Conservation (phyloP, 192 early-diverging fungal species). For the Ambispora gerdemannii region DNA sequence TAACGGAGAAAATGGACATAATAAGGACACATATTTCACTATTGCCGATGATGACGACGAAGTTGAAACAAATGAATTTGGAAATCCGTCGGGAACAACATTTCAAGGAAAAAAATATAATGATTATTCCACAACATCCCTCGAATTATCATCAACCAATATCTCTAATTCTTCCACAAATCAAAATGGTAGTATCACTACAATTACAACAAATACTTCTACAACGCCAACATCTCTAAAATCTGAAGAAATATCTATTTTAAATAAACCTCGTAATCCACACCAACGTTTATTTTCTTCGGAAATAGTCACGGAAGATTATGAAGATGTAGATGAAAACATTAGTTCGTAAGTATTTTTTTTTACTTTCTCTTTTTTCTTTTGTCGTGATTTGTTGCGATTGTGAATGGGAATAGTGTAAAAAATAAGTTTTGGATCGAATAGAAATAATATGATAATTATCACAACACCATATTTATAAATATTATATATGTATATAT, state of each 20-base stretch:
- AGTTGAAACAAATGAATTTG: not conserved
- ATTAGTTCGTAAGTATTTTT: constrained; percentile 20
- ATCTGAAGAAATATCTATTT: not conserved
- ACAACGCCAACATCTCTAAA: not conserved
- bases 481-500: too few relatives aligned
- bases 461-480: not conserved
- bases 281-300: not conserved
- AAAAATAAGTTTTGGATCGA: not conserved
- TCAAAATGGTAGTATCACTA: not conserved
- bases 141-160: constrained; percentile 19
- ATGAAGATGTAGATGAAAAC: constrained; percentile 3
- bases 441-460: constrained; percentile 3
- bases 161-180: not conserved
- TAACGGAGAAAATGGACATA: not conserved
- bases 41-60: constrained; percentile 20
- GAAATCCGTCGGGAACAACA: not conserved
- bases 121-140: not conserved
- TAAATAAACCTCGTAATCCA: constrained; percentile 26
- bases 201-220: too few relatives aligned
- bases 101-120: not conserved
- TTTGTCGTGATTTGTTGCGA: not conserved
- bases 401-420: not conserved
- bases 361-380: not conserved
- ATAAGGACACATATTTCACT: not conserved
- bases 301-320: constrained; percentile 19